Percentiles rank a stretch among this genome's conserved stretches.
phyloP scores from a whole-genome alignment of 805 yeast species.

The Ogataea glucozyma region DNA sequence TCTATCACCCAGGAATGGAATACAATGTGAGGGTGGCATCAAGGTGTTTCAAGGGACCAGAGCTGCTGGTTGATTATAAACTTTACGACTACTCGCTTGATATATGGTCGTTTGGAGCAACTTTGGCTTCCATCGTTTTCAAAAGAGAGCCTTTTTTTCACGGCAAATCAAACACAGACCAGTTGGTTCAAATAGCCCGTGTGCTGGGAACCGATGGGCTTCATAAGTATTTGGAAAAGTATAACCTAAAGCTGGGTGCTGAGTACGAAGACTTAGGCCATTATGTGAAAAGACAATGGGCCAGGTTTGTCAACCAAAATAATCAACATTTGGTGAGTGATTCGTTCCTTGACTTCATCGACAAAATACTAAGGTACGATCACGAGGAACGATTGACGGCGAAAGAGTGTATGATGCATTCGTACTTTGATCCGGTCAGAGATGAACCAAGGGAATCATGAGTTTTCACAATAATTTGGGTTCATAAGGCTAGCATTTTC shows the following conservation, averaged over 20 bases:
- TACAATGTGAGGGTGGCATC: slow-evolving; percentile 94
- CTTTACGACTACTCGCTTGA: slow-evolving; percentile 91
- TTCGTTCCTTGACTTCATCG: slow-evolving; percentile 80
- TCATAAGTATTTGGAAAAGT: slow-evolving; percentile 65
- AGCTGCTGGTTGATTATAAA: slow-evolving; percentile 78
- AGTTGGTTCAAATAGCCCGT: slow-evolving; percentile 83
- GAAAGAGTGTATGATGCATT: slow-evolving; percentile 80
- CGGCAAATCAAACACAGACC: slow-evolving; percentile 89
- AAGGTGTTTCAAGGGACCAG: slow-evolving; percentile 92
- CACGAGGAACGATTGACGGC: slow-evolving; percentile 90
- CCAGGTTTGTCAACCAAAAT: slow-evolving; percentile 64
- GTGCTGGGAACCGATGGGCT: slow-evolving; percentile 86
- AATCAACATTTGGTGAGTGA: slow-evolving; percentile 68
- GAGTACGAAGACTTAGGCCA: slow-evolving; percentile 79
- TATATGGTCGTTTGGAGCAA: slow-evolving; percentile 93
- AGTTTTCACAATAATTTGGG: neutral
- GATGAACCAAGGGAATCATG: slow-evolving; percentile 10
- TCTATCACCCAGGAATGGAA: slow-evolving; percentile 85
- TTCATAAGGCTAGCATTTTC: slow-evolving; percentile 8
- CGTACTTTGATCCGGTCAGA: slow-evolving; percentile 39
- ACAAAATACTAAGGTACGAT: slow-evolving; percentile 76
- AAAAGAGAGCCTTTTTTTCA: slow-evolving; percentile 90
- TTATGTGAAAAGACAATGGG: slow-evolving; percentile 87
- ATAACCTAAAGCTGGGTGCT: slow-evolving; percentile 65
- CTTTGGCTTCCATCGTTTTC: slow-evolving; percentile 87